Conservation (phyloP, 2,329 filamentous ascomycete genomes). For the Claviceps sp. region DNA sequence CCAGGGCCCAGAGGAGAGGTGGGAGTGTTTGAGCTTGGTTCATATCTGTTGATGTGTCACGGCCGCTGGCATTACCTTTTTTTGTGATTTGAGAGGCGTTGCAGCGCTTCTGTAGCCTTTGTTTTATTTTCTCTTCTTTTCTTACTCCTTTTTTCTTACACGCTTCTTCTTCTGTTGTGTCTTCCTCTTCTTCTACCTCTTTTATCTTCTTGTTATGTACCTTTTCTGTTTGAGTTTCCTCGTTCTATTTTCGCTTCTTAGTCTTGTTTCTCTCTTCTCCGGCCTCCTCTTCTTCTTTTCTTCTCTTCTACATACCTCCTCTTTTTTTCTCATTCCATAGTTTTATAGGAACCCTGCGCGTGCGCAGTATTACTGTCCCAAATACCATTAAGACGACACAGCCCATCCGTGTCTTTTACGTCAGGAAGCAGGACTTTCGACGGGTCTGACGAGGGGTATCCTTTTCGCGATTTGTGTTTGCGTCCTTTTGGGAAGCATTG, state of each 20-base stretch:
- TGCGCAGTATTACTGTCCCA: background rate
- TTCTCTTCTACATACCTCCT: background rate
- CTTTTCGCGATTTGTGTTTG: too few species aligned
- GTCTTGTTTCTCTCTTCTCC: background rate
- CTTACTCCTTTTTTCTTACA: background rate
- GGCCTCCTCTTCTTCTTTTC: background rate
- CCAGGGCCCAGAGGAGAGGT: background rate
- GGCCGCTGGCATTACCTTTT: background rate
- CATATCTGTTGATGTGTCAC: background rate
- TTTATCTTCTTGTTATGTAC: background rate
- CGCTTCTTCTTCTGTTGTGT: too few species aligned
- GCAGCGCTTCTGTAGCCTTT: background rate
- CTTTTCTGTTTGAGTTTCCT: too few species aligned
- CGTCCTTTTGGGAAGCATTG: too few species aligned
- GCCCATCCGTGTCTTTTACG: too few species aligned
- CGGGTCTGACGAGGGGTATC: too few species aligned
- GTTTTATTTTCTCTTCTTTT: background rate
- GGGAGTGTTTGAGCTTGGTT: background rate
- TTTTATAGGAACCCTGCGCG: background rate
- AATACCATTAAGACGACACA: too few species aligned
- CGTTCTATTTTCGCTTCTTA: too few species aligned
- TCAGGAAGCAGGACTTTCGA: too few species aligned
- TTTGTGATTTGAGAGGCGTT: background rate
- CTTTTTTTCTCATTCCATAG: background rate
- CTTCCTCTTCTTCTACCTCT: background rate